Conservation (phyloP, 768 basidiomycete species). For the Termitomyces sp. region DNA sequence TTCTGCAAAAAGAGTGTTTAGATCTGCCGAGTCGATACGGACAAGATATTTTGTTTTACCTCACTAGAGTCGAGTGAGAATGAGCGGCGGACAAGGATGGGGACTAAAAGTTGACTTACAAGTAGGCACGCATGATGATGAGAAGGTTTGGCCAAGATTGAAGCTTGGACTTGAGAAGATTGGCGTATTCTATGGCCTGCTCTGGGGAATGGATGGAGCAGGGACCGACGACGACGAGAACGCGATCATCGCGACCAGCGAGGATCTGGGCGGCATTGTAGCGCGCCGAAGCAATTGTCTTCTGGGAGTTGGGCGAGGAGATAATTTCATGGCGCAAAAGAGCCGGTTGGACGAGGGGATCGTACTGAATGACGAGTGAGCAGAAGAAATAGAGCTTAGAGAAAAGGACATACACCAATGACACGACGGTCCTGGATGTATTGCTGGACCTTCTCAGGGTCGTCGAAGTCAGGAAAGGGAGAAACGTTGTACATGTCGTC, state of each 20-base stretch:
- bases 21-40: not conserved
- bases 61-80: slow-evolving; percentile 22
- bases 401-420: slow-evolving; percentile 53
- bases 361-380: slow-evolving; percentile 53
- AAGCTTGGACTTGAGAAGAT: slow-evolving; percentile 62
- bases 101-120: slow-evolving; percentile 43
- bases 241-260: slow-evolving; percentile 76
- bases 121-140: slow-evolving; percentile 96
- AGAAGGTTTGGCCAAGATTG: slow-evolving; percentile 68
- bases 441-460: slow-evolving; percentile 55
- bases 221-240: slow-evolving; percentile 91
- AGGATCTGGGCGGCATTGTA: slow-evolving; percentile 74
- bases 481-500: slow-evolving; percentile 49
- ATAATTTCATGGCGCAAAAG: slow-evolving; percentile 84
- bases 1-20: slow-evolving; percentile 44
- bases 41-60: slow-evolving; percentile 13
- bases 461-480: slow-evolving; percentile 59
- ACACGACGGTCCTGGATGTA: slow-evolving; percentile 82
- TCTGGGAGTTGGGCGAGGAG: slow-evolving; percentile 56
- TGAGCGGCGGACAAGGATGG: slow-evolving; percentile 2
- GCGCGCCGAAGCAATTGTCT: slow-evolving; percentile 76
- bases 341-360: slow-evolving; percentile 92
- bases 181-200: slow-evolving; percentile 81
- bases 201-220: slow-evolving; percentile 91
- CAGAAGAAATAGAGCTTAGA: not conserved